A percentile compares a stretch with the other conserved stretches of the same genome.
phyloP scores from a whole-genome alignment of 1,139 yeast genomes.

The Magnusiomyces paraingens region DNA sequence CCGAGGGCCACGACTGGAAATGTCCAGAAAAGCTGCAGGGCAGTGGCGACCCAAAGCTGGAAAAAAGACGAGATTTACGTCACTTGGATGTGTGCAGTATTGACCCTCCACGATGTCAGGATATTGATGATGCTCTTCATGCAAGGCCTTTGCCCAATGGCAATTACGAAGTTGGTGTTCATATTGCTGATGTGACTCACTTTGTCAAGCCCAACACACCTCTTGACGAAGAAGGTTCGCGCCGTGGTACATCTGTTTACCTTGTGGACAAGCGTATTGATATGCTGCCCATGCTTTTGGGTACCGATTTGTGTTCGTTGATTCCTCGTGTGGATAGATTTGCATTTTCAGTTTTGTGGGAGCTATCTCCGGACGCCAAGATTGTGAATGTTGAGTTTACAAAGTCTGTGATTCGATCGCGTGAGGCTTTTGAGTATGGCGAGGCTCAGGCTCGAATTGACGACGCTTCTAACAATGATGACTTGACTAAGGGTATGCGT shows the following conservation, averaged over 20 bases:
- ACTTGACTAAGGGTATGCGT: slow-evolving; percentile 84
- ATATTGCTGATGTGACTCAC: slow-evolving; percentile 97
- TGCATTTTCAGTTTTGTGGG: slow-evolving; percentile 96
- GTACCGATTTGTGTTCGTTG: slow-evolving; percentile 92
- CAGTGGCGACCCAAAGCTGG: slow-evolving; percentile 36
- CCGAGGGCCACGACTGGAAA: slow-evolving; percentile 88
- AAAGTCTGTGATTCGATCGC: slow-evolving; percentile 83
- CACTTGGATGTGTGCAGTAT: slow-evolving; percentile 89
- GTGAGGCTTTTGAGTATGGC: slow-evolving; percentile 94
- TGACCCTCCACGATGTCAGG: slow-evolving; percentile 98
- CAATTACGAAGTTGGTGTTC: slow-evolving; percentile 95
- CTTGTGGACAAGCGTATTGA: slow-evolving; percentile 98
- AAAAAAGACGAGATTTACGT: slow-evolving; percentile 68
- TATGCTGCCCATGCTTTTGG: slow-evolving; percentile 93
- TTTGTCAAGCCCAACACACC: slow-evolving; percentile 92
- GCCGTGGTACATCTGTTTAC: slow-evolving; percentile 95
- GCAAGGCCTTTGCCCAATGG: slow-evolving; percentile 84
- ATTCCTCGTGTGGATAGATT: slow-evolving; percentile 93
- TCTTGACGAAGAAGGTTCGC: slow-evolving; percentile 90
- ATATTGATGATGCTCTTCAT: slow-evolving; percentile 97
- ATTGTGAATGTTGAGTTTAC: slow-evolving; percentile 76
- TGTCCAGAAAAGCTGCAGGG: slow-evolving; percentile 56
- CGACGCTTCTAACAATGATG: slow-evolving; percentile 70
- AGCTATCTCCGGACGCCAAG: slow-evolving; percentile 77
- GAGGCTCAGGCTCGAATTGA: slow-evolving; percentile 90